phyloP scores from a whole-genome alignment of 2,329 filamentous ascomycete genomes.

The Fusarium siculi region DNA sequence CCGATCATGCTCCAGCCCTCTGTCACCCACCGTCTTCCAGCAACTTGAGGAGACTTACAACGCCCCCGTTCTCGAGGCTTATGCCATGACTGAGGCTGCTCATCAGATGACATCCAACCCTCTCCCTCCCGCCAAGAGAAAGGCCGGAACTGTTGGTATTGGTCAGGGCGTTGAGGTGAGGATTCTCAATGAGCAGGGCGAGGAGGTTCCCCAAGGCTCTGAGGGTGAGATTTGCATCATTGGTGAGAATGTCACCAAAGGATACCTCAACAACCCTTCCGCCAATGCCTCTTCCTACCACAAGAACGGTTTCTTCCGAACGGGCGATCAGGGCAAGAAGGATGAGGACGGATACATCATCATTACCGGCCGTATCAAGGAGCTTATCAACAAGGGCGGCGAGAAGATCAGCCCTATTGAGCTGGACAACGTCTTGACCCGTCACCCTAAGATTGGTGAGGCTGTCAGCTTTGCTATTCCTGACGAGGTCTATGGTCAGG shows the following conservation, averaged over 20 bases:
- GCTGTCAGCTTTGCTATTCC: slow-evolving; percentile 86
- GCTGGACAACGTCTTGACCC: slow-evolving; percentile 83
- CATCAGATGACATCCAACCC: slow-evolving; percentile 87
- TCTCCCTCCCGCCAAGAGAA: slow-evolving; percentile 75
- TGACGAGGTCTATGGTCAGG: slow-evolving; percentile 85
- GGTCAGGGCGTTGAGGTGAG: slow-evolving; percentile 85
- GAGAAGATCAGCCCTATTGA: slow-evolving; percentile 93
- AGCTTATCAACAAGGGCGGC: slow-evolving; percentile 89
- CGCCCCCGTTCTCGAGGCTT: slow-evolving; percentile 87
- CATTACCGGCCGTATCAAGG: slow-evolving; percentile 93
- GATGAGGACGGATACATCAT: slow-evolving; percentile 84
- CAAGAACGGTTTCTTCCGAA: slow-evolving; percentile 83
- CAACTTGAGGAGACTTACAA: slow-evolving; percentile 80
- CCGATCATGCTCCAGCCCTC: slow-evolving; percentile 84
- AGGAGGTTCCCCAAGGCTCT: slow-evolving; percentile 72
- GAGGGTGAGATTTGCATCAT: slow-evolving; percentile 87
- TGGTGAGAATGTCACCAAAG: slow-evolving; percentile 84
- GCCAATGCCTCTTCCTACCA: slow-evolving; percentile 82
- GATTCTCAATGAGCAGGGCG: slow-evolving; percentile 77
- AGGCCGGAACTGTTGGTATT: slow-evolving; percentile 84
- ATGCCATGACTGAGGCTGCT: slow-evolving; percentile 92
- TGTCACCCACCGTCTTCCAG: slow-evolving; percentile 84
- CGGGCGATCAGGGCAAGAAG: slow-evolving; percentile 85
- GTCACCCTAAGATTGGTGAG: slow-evolving; percentile 77
- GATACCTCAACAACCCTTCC: slow-evolving; percentile 83